A percentile compares a stretch with the other conserved stretches of the same genome.
Evolutionary conservation across 768 basidiomycete species (phyloP).

Genomic region (Kondoa subrosea): DNA sequence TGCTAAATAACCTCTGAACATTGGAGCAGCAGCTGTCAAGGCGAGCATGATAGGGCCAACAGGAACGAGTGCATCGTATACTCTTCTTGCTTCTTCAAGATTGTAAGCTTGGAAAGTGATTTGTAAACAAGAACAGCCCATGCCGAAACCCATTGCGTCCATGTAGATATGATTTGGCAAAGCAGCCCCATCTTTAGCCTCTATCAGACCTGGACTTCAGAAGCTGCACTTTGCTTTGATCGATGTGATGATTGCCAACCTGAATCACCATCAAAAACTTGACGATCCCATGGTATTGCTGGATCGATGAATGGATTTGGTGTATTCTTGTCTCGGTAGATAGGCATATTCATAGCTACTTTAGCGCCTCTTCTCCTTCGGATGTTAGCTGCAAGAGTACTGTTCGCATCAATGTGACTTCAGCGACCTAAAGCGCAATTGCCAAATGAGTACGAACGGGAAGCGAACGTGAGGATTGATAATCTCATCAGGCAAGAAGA

Average conservation of each 20-base stretch:
- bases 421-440: background rate
- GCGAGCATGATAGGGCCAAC: conserved; percentile 91
- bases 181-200: conserved; percentile 79
- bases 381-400: conserved; percentile 95
- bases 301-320: conserved; percentile 81
- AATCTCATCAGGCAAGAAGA: conserved; percentile 87
- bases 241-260: conserved; percentile 23
- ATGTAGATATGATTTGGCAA: conserved; percentile 82
- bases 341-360: conserved; percentile 83
- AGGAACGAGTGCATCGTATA: conserved; percentile 93
- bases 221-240: conserved; percentile 13
- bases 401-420: conserved; percentile 30
- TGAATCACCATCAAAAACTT: conserved; percentile 61
- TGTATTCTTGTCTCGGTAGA: conserved; percentile 75
- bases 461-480: conserved; percentile 96
- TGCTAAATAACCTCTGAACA: conserved; percentile 83
- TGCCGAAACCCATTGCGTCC: conserved; percentile 99
- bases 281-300: conserved; percentile 71
- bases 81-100: conserved; percentile 70
- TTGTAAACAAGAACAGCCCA: conserved; percentile 97
- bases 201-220: conserved; percentile 33
- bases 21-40: conserved; percentile 79
- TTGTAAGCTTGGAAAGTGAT: conserved; percentile 91
- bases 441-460: conserved; percentile 50
- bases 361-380: conserved; percentile 75